phyloP scores from a whole-genome alignment of 345 rosid species.

The Citrus maxima region DNA sequence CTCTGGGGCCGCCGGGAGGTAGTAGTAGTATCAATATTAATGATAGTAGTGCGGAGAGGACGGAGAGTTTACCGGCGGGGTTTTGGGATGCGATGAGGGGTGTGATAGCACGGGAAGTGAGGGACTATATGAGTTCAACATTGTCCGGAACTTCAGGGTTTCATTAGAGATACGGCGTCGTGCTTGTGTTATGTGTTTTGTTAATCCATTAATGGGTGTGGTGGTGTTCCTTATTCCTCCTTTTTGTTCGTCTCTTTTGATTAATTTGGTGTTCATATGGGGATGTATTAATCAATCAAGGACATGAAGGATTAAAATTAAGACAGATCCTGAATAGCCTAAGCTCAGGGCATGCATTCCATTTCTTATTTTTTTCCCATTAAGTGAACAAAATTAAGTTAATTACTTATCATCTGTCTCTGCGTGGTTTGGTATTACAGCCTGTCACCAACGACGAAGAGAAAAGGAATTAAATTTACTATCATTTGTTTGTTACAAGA shows the following conservation, averaged over 20 bases:
- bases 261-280: not conserved
- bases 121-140: conserved; percentile 47
- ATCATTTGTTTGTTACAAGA: not conserved
- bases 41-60: conserved; percentile 8
- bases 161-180: conserved; percentile 5
- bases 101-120: conserved; percentile 69
- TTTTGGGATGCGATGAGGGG: conserved; percentile 67
- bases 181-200: not conserved
- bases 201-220: not conserved
- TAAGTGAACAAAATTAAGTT: not conserved
- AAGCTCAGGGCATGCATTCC: not conserved
- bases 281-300: not conserved
- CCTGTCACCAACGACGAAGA: conserved; percentile 3
- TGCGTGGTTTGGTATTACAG: not conserved
- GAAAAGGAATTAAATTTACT: not conserved
- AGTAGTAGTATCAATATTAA: conserved; percentile 17
- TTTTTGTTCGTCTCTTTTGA: not conserved
- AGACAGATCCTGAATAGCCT: not conserved
- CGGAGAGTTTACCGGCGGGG: conserved; percentile 38
- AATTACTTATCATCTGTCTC: not conserved
- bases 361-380: too few relatives aligned
- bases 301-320: not conserved
- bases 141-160: conserved; percentile 30
- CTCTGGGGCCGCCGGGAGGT: conserved; percentile 62
- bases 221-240: not conserved